A percentile compares a stretch with the other conserved stretches of the same genome.
phyloP scores from a whole-genome alignment of 2,329 filamentous ascomycete genomes.

The Nemania abortiva region DNA sequence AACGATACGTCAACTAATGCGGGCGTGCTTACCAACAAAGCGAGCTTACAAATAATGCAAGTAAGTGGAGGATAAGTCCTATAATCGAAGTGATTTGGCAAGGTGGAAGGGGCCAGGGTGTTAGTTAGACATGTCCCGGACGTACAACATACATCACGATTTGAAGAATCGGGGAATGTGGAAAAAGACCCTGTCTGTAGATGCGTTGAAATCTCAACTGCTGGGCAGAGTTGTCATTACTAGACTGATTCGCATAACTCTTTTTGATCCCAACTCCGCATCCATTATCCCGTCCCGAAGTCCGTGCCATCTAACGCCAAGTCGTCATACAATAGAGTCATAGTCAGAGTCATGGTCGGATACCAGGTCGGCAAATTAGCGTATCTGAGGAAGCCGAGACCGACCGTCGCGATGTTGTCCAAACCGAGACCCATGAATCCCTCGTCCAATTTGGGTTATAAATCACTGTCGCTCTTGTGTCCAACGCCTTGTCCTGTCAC shows the following conservation, averaged over 20 bases:
- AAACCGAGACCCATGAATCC: constrained; percentile 1
- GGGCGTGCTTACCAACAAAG: background rate
- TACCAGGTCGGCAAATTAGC: background rate
- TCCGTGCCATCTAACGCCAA: constrained; percentile 20
- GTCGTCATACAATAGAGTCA: constrained; percentile 22
- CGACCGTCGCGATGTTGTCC: background rate
- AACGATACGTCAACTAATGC: background rate
- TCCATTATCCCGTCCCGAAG: background rate
- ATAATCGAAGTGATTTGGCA: background rate
- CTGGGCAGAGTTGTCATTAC: background rate
- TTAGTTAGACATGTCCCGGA: background rate
- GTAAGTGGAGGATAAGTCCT: background rate
- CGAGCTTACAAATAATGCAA: background rate
- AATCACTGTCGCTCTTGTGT: constrained; percentile 18
- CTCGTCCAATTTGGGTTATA: constrained; percentile 13
- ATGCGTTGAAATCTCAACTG: too few species aligned
- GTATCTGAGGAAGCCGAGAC: background rate
- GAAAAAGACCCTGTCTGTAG: background rate
- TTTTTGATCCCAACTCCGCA: background rate
- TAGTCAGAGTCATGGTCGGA: constrained; percentile 5
- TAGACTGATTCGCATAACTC: constrained; percentile 6
- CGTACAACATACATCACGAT: too few species aligned
- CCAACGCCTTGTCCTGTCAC: constrained; percentile 24
- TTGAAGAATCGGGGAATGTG: background rate
- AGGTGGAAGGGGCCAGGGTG: background rate